Conservation (phyloP, 768 basidiomycete species). For the Serendipita sp. region DNA sequence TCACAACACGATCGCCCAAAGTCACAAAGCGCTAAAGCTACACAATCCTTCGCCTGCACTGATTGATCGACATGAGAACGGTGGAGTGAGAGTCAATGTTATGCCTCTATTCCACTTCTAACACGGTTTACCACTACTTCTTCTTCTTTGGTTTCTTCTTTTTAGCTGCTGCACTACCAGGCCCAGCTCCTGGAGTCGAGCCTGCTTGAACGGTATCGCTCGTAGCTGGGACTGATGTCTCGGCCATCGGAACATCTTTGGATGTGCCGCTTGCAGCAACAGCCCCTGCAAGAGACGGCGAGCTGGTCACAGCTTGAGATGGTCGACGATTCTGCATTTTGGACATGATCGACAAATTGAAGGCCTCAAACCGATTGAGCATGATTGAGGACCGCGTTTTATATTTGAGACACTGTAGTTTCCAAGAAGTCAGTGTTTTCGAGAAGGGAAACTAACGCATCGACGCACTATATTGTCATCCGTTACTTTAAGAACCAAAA, state of each 20-base stretch:
- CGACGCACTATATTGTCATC: constrained; percentile 68
- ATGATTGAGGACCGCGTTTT: constrained; percentile 89
- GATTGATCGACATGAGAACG: not conserved
- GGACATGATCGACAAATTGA: constrained; percentile 74
- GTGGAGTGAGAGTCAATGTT: not conserved
- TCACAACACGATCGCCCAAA: too few species aligned
- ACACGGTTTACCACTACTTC: constrained; percentile 39
- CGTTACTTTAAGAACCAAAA: constrained; percentile 86
- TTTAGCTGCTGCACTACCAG: constrained; percentile 33
- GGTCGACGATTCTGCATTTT: constrained; percentile 62
- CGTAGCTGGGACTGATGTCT: constrained; percentile 4
- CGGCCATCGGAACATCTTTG: constrained; percentile 13
- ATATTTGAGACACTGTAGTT: constrained; percentile 77
- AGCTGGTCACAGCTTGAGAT: constrained; percentile 20
- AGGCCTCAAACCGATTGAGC: constrained; percentile 88
- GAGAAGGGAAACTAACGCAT: not conserved
- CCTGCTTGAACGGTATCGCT: constrained; percentile 14
- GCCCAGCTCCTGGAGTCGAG: constrained; percentile 28
- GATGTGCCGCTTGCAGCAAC: constrained; percentile 22
- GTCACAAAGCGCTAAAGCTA: not conserved
- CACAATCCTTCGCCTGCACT: not conserved
- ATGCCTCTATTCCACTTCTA: not conserved
- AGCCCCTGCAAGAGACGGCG: constrained; percentile 17
- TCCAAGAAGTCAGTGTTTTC: not conserved
- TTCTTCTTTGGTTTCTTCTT: constrained; percentile 70